A percentile compares a stretch with the other conserved stretches of the same genome.
Evolutionary conservation across 2,329 filamentous ascomycete genomes (phyloP).

Genomic region (Phoma sp.): DNA sequence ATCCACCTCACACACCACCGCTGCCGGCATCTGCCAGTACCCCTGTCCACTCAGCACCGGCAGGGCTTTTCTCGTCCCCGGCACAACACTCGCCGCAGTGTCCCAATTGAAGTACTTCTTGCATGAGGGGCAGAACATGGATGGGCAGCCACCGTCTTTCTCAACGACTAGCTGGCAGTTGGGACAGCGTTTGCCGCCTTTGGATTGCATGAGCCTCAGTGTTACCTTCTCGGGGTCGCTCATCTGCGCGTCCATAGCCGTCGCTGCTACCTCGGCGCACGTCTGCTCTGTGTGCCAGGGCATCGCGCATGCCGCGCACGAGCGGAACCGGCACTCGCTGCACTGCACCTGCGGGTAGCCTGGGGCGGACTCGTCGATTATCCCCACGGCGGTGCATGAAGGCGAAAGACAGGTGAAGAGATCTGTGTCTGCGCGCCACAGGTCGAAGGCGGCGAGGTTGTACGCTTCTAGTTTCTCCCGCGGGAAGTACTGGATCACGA

Average conservation of each 20-base stretch:
- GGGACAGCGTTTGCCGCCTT: conserved; percentile 37
- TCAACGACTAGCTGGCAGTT: conserved; percentile 41
- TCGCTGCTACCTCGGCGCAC: conserved; percentile 30
- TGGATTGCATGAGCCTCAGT: conserved; percentile 31
- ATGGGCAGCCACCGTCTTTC: conserved; percentile 38
- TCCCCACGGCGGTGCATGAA: conserved; percentile 20
- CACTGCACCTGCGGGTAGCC: conserved; percentile 39
- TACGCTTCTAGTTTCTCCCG: conserved; percentile 26
- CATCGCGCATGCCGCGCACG: conserved; percentile 30
- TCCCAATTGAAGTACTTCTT: conserved; percentile 37
- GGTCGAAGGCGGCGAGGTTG: conserved; percentile 33
- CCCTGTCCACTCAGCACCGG: background rate
- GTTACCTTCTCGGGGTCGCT: conserved; percentile 29
- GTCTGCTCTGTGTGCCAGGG: conserved; percentile 35
- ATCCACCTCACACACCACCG: conserved; percentile 10
- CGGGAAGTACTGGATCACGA: conserved; percentile 32
- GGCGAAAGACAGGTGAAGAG: conserved; percentile 26
- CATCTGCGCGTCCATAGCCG: conserved; percentile 29
- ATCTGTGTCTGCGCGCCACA: conserved; percentile 24
- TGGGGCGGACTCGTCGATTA: conserved; percentile 21
- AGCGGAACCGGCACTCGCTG: conserved; percentile 23
- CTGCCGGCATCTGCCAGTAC: conserved; percentile 1
- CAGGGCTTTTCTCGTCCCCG: conserved; percentile 24
- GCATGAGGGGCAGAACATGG: conserved; percentile 33
- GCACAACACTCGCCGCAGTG: conserved; percentile 30